phyloP scores from a whole-genome alignment of 768 basidiomycete genomes.

The Panus rudis region DNA sequence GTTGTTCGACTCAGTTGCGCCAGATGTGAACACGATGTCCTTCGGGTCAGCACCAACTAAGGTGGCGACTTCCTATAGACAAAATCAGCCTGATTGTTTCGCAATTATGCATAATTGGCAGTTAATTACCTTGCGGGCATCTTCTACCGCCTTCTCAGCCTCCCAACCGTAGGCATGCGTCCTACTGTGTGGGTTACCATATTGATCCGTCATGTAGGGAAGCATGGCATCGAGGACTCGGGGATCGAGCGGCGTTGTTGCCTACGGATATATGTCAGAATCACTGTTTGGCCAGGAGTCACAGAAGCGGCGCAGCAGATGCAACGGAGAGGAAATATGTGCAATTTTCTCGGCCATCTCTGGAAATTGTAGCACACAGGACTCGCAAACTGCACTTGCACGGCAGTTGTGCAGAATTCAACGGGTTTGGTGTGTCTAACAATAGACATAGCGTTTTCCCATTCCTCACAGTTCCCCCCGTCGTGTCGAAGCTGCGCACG shows the following conservation, averaged over 20 bases:
- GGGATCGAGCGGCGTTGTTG: slow-evolving; percentile 96
- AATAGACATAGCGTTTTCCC: no score
- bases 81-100: background rate
- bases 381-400: no score
- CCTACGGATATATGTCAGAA: no score
- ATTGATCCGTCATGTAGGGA: slow-evolving; percentile 91
- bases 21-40: slow-evolving; percentile 96
- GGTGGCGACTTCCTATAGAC: slow-evolving; percentile 72
- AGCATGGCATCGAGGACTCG: slow-evolving; percentile 96
- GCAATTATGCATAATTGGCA: background rate
- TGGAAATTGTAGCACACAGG: background rate
- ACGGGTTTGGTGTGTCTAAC: no score
- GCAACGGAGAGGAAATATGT: no score
- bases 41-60: slow-evolving; percentile 92
- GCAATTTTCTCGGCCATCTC: background rate
- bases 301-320: no score
- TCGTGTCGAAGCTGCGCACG: no score
- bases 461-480: no score
- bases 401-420: no score
- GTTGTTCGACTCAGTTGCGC: slow-evolving; percentile 97
- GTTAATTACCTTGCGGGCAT: slow-evolving; percentile 67
- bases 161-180: slow-evolving; percentile 99
- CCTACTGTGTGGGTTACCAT: slow-evolving; percentile 95
- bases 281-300: no score
- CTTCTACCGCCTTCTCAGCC: slow-evolving; percentile 90